phyloP scores from a whole-genome alignment of 345 rosid genomes.

The Euphorbia peplus region DNA sequence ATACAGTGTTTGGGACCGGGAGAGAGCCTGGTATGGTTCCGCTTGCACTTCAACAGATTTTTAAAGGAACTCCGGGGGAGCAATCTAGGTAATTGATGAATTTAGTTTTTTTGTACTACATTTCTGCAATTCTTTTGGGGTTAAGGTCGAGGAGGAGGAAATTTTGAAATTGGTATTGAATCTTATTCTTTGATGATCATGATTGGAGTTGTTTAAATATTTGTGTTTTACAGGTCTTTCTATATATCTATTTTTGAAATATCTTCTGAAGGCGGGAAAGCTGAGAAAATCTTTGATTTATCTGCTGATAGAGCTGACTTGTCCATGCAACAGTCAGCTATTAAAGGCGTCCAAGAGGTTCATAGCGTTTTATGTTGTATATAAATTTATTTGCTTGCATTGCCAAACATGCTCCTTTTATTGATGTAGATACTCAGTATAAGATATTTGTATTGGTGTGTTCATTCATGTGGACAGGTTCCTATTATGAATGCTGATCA shows the following conservation, averaged over 20 bases:
- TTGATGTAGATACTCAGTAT: neutral
- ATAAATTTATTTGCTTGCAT: neutral
- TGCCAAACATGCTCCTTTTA: neutral
- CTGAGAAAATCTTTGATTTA: conserved; percentile 67
- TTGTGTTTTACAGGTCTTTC: conserved; percentile 42
- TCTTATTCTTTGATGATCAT: neutral
- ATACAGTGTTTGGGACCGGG: conserved; percentile 70
- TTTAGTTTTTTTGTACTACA: neutral
- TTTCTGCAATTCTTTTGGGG: neutral
- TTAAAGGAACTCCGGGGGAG: conserved; percentile 25
- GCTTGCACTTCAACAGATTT: conserved; percentile 54
- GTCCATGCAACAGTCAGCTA: conserved; percentile 57
- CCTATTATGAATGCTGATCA: conserved; percentile 44
- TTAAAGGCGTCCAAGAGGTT: conserved; percentile 80
- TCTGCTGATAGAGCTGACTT: conserved; percentile 55
- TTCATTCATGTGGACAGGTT: conserved; percentile 42
- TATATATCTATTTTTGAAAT: conserved; percentile 76
- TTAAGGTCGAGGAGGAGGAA: neutral
- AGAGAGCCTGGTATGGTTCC: conserved; percentile 84
- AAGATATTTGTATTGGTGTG: neutral
- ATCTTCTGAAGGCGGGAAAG: conserved; percentile 70
- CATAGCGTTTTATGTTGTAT: neutral
- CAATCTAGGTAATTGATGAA: conserved; percentile 42
- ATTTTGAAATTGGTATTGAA: no score
- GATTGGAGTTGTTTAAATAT: neutral